These are phyloP conservation scores for Iris macrosiphon DNA, from an alignment of 106 monocot species.

Conservation along the genomic window DNA sequence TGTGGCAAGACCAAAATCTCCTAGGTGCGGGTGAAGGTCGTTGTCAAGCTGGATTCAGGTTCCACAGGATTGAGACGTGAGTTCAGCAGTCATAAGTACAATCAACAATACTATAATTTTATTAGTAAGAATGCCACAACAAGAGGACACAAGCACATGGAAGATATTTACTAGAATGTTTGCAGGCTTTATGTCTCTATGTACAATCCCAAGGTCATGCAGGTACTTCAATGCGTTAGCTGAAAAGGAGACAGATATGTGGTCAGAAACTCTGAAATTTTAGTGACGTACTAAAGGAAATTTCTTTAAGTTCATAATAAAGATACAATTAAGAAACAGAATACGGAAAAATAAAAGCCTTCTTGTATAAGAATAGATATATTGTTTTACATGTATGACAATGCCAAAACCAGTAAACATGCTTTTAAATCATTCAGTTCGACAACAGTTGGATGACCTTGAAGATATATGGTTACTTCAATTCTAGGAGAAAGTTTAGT, in stretches of 20 bases:
- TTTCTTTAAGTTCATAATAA: too few species aligned
- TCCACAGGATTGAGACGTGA: too few species aligned
- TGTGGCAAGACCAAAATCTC: conserved; percentile 92
- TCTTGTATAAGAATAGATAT: too few species aligned
- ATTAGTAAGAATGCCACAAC: neutral
- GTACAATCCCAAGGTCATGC: conserved; percentile 71
- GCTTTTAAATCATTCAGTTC: too few species aligned
- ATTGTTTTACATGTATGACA: too few species aligned
- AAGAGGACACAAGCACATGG: neutral
- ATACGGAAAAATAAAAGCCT: too few species aligned
- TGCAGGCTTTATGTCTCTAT: conserved; percentile 92
- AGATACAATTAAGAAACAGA: too few species aligned
- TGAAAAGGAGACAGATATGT: conserved; percentile 21
- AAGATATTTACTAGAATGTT: conserved; percentile 72
- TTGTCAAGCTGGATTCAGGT: conserved; percentile 60
- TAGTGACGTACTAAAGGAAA: too few species aligned
- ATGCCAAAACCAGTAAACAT: too few species aligned
- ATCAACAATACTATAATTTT: neutral
- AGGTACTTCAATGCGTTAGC: conserved; percentile 76
- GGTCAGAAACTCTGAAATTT: neutral
- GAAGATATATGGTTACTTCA: too few species aligned
- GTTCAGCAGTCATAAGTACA: neutral
- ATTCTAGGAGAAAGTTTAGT: too few species aligned
- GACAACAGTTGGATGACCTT: too few species aligned
- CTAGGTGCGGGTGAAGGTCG: conserved; percentile 58